A percentile compares a stretch with the other conserved stretches of the same genome.
Conservation (phyloP, 495 filamentous ascomycete genomes). For the Talaromyces stipitatus region DNA sequence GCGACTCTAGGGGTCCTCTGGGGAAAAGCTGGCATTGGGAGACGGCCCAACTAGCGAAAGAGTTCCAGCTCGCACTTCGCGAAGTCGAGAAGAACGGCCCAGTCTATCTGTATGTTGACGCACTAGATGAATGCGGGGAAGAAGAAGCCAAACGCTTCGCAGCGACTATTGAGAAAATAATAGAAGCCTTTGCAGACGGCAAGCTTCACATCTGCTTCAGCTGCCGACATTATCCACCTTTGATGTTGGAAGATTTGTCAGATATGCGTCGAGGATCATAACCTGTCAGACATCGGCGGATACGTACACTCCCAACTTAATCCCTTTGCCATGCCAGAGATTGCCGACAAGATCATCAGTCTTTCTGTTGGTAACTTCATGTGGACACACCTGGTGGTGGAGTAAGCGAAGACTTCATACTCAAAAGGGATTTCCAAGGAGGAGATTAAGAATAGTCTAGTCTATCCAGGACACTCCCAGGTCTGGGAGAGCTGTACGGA, state of each 20-base stretch:
- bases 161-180: not conserved
- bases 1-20: not conserved
- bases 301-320: slow-evolving; percentile 16
- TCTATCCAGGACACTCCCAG: slow-evolving; percentile 12
- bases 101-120: slow-evolving; percentile 18
- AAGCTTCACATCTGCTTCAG: slow-evolving; percentile 26
- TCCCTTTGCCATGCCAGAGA: not conserved
- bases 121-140: slow-evolving; percentile 25
- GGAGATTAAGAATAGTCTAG: slow-evolving; percentile 9
- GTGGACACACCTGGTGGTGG: slow-evolving; percentile 25
- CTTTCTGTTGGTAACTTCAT: slow-evolving; percentile 21
- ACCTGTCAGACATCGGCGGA: slow-evolving; percentile 17
- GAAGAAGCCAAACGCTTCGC: slow-evolving; percentile 9
- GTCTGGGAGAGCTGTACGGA: slow-evolving; percentile 20
- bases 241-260: slow-evolving; percentile 10
- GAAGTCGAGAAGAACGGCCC: not conserved
- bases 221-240: slow-evolving; percentile 28
- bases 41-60: not conserved
- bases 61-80: not conserved
- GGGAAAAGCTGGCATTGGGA: not conserved
- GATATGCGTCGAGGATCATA: slow-evolving; percentile 20
- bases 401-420: slow-evolving; percentile 10
- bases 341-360: slow-evolving; percentile 14
- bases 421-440: slow-evolving; percentile 7
- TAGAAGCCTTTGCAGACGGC: not conserved